Conservation (phyloP, 2,329 filamentous ascomycete genomes). For the Camillea tinctor region DNA sequence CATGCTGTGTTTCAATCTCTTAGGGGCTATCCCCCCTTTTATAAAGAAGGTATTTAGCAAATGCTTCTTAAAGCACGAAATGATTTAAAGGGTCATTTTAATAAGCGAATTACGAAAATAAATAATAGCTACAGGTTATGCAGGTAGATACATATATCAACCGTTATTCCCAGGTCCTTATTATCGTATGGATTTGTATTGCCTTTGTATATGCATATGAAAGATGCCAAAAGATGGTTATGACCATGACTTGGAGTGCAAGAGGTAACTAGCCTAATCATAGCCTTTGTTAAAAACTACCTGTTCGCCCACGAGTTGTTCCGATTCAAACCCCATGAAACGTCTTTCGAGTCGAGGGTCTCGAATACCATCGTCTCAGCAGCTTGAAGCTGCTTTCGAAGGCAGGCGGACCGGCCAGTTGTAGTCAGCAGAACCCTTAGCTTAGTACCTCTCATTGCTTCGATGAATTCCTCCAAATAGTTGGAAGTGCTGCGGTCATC, state of each 20-base stretch:
- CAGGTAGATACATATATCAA: too few relatives aligned
- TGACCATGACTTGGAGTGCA: too few relatives aligned
- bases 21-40: too few relatives aligned
- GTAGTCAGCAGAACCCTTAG: constrained; percentile 12
- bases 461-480: constrained; percentile 11
- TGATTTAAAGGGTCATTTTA: too few relatives aligned
- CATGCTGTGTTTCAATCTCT: too few relatives aligned
- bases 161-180: too few relatives aligned
- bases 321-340: constrained; percentile 1
- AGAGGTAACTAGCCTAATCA: not conserved
- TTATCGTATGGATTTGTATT: too few relatives aligned
- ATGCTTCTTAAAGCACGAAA: too few relatives aligned
- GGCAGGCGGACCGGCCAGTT: constrained; percentile 10
- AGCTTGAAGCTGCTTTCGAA: constrained; percentile 2
- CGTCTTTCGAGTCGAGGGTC: not conserved
- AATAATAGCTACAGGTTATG: too few relatives aligned
- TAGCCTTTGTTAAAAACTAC: not conserved
- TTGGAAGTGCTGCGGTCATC: constrained; percentile 6
- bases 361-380: constrained; percentile 5
- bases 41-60: too few relatives aligned
- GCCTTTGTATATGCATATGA: too few relatives aligned
- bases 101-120: too few relatives aligned
- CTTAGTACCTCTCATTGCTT: constrained; percentile 6
- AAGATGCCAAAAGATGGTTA: not conserved
- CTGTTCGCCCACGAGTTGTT: not conserved